Base-by-base conservation (phyloP, 2,329 filamentous ascomycete genomes). In the Pseudogymnoascus verrucosus region DNA sequence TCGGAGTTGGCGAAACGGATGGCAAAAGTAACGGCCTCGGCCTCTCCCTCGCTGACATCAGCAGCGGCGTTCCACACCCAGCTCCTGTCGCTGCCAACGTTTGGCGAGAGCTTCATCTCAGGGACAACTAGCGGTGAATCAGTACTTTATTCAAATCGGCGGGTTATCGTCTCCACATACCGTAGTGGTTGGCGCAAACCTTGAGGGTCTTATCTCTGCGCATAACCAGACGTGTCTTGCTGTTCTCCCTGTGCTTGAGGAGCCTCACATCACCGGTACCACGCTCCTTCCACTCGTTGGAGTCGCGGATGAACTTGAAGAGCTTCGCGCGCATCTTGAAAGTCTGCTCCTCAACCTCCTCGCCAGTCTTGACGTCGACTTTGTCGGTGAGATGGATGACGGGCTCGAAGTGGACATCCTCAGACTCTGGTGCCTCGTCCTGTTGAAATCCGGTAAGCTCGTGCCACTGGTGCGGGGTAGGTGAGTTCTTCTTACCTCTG, bases 281-380 rank as follows among this genome's bases (percentile, higher is more conserved):
- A 75, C 95, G 89, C 87, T 99, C 95, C 85, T 98, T 99, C 95
- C 95, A 99, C 82, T 98, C 95, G 77, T 89, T 89, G 71, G 84
- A 86, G 62, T 96, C 91, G 71, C 90, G 86, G 79, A 96, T 89
- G 77, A 98, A 99, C 82, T 93, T 93, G 88, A 99, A 99, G 69
- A 99, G 89, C 86, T 99, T 99, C 75, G 95, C 95, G 73, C 95
- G 91, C 93, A 98, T 97, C 88, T 98, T 98, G 87, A 98, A 99
- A 40, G 87, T 83, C 82, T 96, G 91, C 82, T 98, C 93, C 83
- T 99, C 95, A 54, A 89, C 86, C 83, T 99, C 95, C 80, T 99
- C 95, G 81, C 97, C 96, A 78, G 95, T 98, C 85, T 96, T 96
- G 75, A 86, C 89, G 75, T 98, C 93, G 73, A 98, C 89, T 82